These are phyloP conservation scores for Karstenula rhodostoma DNA, from an alignment of 2,329 filamentous ascomycete species.

Conservation along the genomic window DNA sequence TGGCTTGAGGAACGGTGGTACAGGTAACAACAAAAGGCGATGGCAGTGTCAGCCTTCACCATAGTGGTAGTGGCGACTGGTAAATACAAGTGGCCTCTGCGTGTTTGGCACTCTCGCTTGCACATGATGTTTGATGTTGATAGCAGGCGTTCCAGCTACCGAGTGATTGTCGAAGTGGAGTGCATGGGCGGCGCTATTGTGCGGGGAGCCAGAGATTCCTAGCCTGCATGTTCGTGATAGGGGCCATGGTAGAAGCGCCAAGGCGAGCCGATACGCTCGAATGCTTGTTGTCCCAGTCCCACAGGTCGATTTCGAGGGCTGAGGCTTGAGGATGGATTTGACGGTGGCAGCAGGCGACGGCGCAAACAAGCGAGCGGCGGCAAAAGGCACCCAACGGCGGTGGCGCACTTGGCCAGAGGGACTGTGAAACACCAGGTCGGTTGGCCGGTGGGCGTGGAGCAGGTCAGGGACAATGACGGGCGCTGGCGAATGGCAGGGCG, in stretches of 20 bases:
- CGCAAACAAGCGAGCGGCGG: constrained; percentile 11
- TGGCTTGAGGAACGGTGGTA: background rate
- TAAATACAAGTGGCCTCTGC: background rate
- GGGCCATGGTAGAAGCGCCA: background rate
- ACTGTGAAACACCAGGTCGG: constrained; percentile 25
- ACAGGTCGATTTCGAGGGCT: background rate
- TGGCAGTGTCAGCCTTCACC: background rate
- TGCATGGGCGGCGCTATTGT: background rate
- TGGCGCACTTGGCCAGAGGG: constrained; percentile 24
- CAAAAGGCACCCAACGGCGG: constrained; percentile 20
- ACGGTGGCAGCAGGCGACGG: constrained; percentile 8
- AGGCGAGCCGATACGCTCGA: background rate
- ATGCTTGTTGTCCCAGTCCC: background rate
- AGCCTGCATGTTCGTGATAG: background rate
- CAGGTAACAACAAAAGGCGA: constrained; percentile 2
- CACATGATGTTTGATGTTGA: background rate
- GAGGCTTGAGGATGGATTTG: background rate
- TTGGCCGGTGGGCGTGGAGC: constrained; percentile 23
- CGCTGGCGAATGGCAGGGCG: constrained; percentile 30
- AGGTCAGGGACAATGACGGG: constrained; percentile 19
- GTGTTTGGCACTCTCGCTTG: background rate
- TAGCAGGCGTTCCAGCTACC: background rate
- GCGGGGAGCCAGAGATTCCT: background rate
- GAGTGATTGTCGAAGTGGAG: background rate
- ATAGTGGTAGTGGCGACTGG: background rate